Base-by-base conservation (phyloP, 2,329 filamentous ascomycete genomes). In the Ceratocystis ficicola region DNA sequence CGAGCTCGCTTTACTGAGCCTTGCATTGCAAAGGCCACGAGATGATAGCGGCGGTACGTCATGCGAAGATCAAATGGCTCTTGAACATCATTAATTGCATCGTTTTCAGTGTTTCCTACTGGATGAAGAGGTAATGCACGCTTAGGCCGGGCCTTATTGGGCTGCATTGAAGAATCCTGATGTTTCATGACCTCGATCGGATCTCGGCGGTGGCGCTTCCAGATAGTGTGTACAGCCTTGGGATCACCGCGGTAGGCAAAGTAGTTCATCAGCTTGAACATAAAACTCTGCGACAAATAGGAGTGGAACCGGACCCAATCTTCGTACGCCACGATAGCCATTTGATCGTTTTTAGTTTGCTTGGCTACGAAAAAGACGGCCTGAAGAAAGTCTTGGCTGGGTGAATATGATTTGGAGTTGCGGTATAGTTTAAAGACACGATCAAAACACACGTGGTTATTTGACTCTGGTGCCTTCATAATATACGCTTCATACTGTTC, bases 1-100 rank as follows among this genome's bases (percentile, higher is more conserved):
- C 63, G 66, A 15, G 55, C 67, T 28, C 63, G 65, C 44, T 66
- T 66, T 36, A 52, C 57, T 12, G 65, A 65, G 32, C 67, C 65
- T 28, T 67, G 61, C 28, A 61, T 60, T 10, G 46, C 66, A 52
- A 46, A 67, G 7, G 66, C 52, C 25, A 66, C 64, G 12, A 65
- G 41, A 1, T 50, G 66, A 60, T 67, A 65, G n/a, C 64, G 60
- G 10, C 60, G 36, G 28, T 63, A 67, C 10, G 57, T 57, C 46
- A 63, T 63, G 17, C 65, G 59, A 10, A 62, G 20, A 15, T 63
- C 63, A n/a, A 46, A 32, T 12, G 63, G 28, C 52, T 59, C 44
- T 20, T 22, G 20, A 5, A 50, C 17, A 30, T 57, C 44, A 46
- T 65, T 52, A 20, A 62, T 62, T 28, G 22, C 64, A n/a, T 62